phyloP scores from a whole-genome alignment of 139 green algal species.

The Asterochloris erici region DNA sequence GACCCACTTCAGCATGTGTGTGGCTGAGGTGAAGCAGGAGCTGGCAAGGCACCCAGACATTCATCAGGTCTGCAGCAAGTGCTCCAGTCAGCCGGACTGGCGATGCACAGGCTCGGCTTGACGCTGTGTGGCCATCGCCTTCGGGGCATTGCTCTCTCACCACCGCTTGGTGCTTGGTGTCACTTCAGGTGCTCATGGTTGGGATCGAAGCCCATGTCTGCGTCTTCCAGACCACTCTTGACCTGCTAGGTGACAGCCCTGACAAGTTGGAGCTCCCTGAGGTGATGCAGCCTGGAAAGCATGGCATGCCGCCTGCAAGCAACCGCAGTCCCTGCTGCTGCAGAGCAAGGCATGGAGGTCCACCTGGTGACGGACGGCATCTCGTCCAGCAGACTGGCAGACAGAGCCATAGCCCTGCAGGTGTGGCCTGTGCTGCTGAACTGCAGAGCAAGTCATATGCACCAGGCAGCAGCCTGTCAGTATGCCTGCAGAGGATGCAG shows the following conservation, averaged over 20 bases:
- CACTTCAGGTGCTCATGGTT: conserved; percentile 59
- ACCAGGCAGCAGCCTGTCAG: neutral
- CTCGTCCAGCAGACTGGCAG: conserved; percentile 49
- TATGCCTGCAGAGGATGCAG: conserved; percentile 24
- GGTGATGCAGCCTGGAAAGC: neutral
- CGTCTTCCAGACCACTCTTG: conserved; percentile 80
- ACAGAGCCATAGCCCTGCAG: conserved; percentile 65
- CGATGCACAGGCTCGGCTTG: no score
- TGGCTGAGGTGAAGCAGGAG: neutral
- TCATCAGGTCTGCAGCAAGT: neutral
- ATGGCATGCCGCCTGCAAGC: neutral
- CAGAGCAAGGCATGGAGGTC: conserved; percentile 69
- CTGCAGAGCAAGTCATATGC: neutral
- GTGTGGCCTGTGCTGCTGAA: neutral
- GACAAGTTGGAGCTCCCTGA: neutral
- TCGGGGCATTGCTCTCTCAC: neutral
- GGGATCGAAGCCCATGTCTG: conserved; percentile 93
- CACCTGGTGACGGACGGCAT: conserved; percentile 82
- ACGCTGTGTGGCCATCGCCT: neutral
- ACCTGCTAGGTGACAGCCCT: conserved; percentile 46
- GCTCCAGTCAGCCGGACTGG: no score
- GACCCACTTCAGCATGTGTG: neutral
- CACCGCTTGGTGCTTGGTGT: neutral
- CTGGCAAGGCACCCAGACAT: neutral
- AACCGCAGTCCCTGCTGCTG: neutral